These are phyloP conservation scores for Vitis hybrid DNA, from an alignment of 177 flowering plant genomes.

Conservation along the genomic window DNA sequence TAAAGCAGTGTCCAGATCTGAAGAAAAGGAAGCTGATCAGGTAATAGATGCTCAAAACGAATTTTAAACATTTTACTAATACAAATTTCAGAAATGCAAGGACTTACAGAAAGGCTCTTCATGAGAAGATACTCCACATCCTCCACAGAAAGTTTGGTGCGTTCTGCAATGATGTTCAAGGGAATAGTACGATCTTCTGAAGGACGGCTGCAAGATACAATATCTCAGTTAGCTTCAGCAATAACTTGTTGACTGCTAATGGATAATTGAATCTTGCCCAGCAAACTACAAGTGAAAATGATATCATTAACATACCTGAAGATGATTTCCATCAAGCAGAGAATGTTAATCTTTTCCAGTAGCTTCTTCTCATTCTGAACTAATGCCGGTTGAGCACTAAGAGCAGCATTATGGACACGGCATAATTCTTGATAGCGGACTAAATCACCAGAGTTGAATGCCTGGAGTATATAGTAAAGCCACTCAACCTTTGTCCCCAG, in stretches of 20 bases:
- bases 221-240: neutral
- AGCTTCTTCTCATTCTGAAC: slow-evolving; percentile 85
- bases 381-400: slow-evolving; percentile 85
- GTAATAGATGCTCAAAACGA: no score
- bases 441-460: slow-evolving; percentile 87
- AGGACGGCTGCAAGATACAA: slow-evolving; percentile 64
- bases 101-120: slow-evolving; percentile 95
- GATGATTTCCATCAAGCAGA: slow-evolving; percentile 95
- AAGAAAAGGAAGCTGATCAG: no score
- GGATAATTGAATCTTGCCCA: neutral
- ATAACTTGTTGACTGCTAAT: neutral
- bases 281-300: neutral
- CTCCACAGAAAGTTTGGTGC: slow-evolving; percentile 80
- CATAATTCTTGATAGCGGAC: slow-evolving; percentile 89
- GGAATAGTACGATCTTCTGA: slow-evolving; percentile 94
- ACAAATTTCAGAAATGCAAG: no score
- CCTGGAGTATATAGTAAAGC: slow-evolving; percentile 84
- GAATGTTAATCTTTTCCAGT: slow-evolving; percentile 84
- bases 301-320: slow-evolving; percentile 52
- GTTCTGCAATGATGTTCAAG: slow-evolving; percentile 68
- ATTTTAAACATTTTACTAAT: no score
- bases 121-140: slow-evolving; percentile 94
- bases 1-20: no score
- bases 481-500: slow-evolving; percentile 83
- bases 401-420: slow-evolving; percentile 69